Evolutionary conservation across 2,329 filamentous ascomycete species (phyloP).

Genomic region (Fusarium sp.): DNA sequence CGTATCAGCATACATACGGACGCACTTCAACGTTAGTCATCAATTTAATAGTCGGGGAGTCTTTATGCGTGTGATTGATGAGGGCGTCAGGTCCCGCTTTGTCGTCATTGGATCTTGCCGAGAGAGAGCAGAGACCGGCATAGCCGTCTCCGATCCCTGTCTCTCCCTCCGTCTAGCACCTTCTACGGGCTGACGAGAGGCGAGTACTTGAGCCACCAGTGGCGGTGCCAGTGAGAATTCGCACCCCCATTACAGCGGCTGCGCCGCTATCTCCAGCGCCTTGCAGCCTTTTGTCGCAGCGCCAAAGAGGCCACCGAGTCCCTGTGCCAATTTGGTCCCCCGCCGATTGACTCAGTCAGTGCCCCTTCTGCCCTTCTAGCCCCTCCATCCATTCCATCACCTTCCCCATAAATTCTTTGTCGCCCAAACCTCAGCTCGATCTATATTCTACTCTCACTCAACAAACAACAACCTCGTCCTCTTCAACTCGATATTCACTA

Average conservation of each 20-base stretch:
- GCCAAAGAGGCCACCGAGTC: conserved; percentile 34
- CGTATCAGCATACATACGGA: neutral
- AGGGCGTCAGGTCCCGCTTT: conserved; percentile 35
- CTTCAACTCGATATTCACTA: neutral
- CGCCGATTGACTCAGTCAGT: conserved; percentile 57
- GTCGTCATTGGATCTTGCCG: conserved; percentile 32
- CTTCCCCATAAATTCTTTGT: conserved; percentile 47
- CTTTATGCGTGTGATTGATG: conserved; percentile 7
- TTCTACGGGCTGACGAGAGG: conserved; percentile 41
- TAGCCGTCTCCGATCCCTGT: conserved; percentile 21
- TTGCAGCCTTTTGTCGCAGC: conserved; percentile 20
- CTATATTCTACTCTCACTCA: conserved; percentile 30
- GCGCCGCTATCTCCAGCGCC: conserved; percentile 14
- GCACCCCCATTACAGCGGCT: neutral
- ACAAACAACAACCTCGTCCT: conserved; percentile 26
- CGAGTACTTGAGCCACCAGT: conserved; percentile 32
- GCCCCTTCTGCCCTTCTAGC: conserved; percentile 28
- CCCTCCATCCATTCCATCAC: conserved; percentile 48
- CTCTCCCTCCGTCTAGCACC: conserved; percentile 42
- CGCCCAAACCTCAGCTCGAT: conserved; percentile 35
- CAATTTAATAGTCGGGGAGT: conserved; percentile 3
- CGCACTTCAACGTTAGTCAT: conserved; percentile 39
- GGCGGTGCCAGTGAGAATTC: conserved; percentile 38
- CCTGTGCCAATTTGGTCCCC: conserved; percentile 40
- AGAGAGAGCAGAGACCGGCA: conserved; percentile 9